Percentiles rank a stretch among this genome's conserved stretches.
Evolutionary conservation across 371 early-diverging fungal genomes (phyloP).

Genomic region (Mortierella sp.): DNA sequence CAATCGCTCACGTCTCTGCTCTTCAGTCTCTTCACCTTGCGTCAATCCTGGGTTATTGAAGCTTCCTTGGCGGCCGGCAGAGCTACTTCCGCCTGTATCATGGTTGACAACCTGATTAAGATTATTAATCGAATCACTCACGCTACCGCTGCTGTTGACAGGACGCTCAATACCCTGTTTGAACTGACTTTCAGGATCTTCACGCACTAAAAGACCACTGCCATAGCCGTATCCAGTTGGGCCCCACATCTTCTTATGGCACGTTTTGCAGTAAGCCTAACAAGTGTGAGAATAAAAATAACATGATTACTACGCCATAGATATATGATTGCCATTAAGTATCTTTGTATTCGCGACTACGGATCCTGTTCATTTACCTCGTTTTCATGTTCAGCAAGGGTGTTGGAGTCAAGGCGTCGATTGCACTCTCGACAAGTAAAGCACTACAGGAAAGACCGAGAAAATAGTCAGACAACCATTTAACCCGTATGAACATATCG

Average conservation of each 20-base stretch:
- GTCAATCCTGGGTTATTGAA: not conserved
- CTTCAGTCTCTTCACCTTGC: slow-evolving; percentile 27
- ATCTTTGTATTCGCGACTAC: no score
- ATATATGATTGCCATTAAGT: not conserved
- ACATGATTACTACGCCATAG: not conserved
- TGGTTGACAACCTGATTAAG: slow-evolving; percentile 19
- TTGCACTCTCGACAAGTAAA: slow-evolving; percentile 50
- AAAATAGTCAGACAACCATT: no score
- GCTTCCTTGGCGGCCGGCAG: slow-evolving; percentile 17
- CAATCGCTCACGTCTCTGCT: slow-evolving; percentile 40
- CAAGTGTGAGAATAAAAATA: not conserved
- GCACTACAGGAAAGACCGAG: slow-evolving; percentile 34
- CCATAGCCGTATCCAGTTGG: slow-evolving; percentile 55
- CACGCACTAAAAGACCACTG: slow-evolving; percentile 35
- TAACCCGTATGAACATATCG: not conserved
- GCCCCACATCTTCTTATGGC: slow-evolving; percentile 55
- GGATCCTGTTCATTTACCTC: slow-evolving; percentile 21
- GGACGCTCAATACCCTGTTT: slow-evolving; percentile 49
- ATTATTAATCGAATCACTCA: slow-evolving; percentile 9
- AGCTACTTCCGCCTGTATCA: slow-evolving; percentile 36
- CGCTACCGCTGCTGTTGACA: slow-evolving; percentile 21
- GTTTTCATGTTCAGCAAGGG: slow-evolving; percentile 52
- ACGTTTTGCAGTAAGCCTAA: slow-evolving; percentile 49
- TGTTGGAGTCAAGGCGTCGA: slow-evolving; percentile 47
- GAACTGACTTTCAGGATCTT: slow-evolving; percentile 51